Evolutionary conservation across 2,329 filamentous ascomycete species (phyloP).

Genomic region (Cercospora berteroae): DNA sequence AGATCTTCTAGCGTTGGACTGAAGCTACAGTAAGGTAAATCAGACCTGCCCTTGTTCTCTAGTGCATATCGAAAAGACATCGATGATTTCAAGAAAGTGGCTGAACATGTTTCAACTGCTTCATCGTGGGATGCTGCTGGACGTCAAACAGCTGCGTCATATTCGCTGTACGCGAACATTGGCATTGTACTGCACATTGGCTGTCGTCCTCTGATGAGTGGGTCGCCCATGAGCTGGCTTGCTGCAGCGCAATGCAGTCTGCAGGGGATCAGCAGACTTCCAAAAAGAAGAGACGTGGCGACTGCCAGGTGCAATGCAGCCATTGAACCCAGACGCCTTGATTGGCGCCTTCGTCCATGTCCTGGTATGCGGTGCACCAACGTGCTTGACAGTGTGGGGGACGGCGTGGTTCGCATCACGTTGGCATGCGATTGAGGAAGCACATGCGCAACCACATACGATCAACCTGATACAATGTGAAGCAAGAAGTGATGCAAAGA

Average conservation of each 20-base stretch:
- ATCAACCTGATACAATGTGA: constrained; percentile 2
- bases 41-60: background rate
- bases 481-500: background rate
- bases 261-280: background rate
- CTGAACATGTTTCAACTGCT: background rate
- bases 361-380: background rate
- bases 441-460: background rate
- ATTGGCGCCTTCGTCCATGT: background rate
- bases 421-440: background rate
- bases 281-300: background rate
- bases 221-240: background rate
- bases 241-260: background rate
- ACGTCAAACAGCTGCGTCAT: background rate
- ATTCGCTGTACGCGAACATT: background rate
- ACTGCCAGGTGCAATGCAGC: background rate
- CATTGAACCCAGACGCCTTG: background rate
- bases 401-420: background rate
- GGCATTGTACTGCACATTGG: background rate
- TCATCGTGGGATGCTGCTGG: background rate
- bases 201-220: background rate
- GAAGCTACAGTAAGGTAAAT: background rate
- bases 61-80: background rate
- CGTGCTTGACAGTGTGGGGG: background rate
- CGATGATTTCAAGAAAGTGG: background rate
- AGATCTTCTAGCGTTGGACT: background rate